Percentiles rank a stretch among this genome's conserved stretches.
Conservation (phyloP, 495 filamentous ascomycete species). For the Pseudotulostoma volvatum region DNA sequence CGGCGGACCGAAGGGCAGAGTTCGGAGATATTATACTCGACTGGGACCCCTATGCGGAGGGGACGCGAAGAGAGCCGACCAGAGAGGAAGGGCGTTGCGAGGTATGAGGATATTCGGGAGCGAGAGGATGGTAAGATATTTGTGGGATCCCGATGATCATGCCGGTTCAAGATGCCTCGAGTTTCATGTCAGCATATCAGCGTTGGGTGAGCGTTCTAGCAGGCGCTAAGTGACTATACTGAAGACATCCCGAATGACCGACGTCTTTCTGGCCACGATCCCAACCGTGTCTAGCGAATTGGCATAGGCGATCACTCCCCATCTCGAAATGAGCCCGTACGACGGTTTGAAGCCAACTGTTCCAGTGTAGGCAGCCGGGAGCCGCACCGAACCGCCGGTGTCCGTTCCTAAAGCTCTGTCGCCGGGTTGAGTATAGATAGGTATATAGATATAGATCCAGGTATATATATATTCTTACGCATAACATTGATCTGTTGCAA, state of each 20-base stretch:
- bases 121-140: conserved; percentile 39
- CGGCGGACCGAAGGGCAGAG: conserved; percentile 49
- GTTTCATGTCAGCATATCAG: neutral
- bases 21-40: conserved; percentile 79
- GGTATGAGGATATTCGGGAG: conserved; percentile 19
- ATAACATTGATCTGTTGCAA: conserved; percentile 52
- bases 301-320: conserved; percentile 87
- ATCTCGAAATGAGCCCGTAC: conserved; percentile 67
- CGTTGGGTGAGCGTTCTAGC: too few relatives aligned
- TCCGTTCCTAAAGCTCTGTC: conserved; percentile 73
- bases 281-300: conserved; percentile 94
- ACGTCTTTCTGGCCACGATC: conserved; percentile 41
- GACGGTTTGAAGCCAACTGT: conserved; percentile 87
- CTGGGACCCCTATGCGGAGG: conserved; percentile 55
- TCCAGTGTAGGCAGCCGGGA: conserved; percentile 84
- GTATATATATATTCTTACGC: conserved; percentile 27
- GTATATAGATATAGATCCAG: neutral
- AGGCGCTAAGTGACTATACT: too few relatives aligned
- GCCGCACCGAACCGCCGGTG: conserved; percentile 80
- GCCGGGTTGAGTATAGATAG: conserved; percentile 1
- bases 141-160: conserved; percentile 68
- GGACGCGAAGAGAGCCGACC: conserved; percentile 13
- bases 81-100: conserved; percentile 14
- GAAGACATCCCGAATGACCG: conserved; percentile 37
- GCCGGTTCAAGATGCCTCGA: conserved; percentile 33